A percentile compares a stretch with the other conserved stretches of the same genome.
These are phyloP conservation scores for Aspergillus novofumigatus DNA, from an alignment of 2,329 filamentous ascomycete species.

Conservation along the genomic window DNA sequence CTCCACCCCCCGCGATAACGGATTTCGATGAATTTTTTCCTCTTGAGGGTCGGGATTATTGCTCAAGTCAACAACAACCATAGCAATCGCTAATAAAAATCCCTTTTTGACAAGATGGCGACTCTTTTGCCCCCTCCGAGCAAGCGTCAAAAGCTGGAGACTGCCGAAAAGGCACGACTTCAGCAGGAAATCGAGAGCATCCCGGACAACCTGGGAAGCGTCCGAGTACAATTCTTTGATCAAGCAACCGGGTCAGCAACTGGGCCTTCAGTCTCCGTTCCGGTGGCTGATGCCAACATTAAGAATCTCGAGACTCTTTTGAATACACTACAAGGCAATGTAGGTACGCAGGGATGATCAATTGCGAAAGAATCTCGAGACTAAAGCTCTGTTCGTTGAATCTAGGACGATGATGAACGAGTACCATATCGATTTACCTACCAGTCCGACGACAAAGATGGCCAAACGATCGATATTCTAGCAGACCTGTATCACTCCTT, in stretches of 20 bases:
- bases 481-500: slow-evolving; percentile 50
- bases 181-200: slow-evolving; percentile 71
- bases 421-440: slow-evolving; percentile 66
- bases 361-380: background rate
- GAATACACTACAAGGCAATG: slow-evolving; percentile 77
- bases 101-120: slow-evolving; percentile 57
- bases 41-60: background rate
- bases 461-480: slow-evolving; percentile 42
- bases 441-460: slow-evolving; percentile 37
- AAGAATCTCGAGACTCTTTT: slow-evolving; percentile 85
- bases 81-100: background rate
- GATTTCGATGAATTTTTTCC: slow-evolving; percentile 14
- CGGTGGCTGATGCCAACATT: slow-evolving; percentile 77
- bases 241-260: slow-evolving; percentile 65
- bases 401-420: slow-evolving; percentile 54
- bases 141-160: slow-evolving; percentile 78
- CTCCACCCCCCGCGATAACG: slow-evolving; percentile 14
- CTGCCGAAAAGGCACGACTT: slow-evolving; percentile 63
- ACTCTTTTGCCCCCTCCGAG: slow-evolving; percentile 79
- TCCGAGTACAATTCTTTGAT: slow-evolving; percentile 85
- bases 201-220: slow-evolving; percentile 66
- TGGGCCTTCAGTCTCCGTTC: slow-evolving; percentile 69
- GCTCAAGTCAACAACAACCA: background rate
- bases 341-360: slow-evolving; percentile 35
- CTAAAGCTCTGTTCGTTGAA: background rate